A percentile compares a stretch with the other conserved stretches of the same genome.
Evolutionary conservation across 257 asterid species (phyloP).

Genomic region (Apocynum venetum): DNA sequence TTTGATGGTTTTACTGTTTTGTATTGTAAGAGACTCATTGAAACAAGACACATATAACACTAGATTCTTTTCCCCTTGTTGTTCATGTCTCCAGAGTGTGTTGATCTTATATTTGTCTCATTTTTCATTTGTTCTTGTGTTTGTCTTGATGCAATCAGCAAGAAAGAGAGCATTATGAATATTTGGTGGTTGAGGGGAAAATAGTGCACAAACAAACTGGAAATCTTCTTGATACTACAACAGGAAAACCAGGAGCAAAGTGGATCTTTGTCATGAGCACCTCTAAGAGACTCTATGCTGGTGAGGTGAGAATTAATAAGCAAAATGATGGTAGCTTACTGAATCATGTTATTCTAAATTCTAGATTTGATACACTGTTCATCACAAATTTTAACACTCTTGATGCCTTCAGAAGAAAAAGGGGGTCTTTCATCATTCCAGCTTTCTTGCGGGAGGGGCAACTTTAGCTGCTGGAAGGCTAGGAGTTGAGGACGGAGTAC

Average conservation of each 20-base stretch:
- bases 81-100: background rate
- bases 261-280: conserved; percentile 99
- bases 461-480: conserved; percentile 96
- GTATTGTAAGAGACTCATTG: background rate
- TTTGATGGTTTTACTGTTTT: background rate
- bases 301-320: conserved; percentile 48
- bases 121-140: background rate
- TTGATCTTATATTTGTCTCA: background rate
- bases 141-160: conserved; percentile 43
- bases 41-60: background rate
- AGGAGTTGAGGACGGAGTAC: conserved; percentile 59
- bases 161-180: conserved; percentile 79
- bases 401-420: conserved; percentile 66
- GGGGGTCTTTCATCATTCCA: conserved; percentile 91
- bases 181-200: conserved; percentile 53
- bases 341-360: conserved; percentile 16
- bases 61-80: background rate
- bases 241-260: conserved; percentile 47
- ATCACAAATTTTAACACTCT: conserved; percentile 4
- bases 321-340: conserved; percentile 6
- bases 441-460: conserved; percentile 96
- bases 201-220: conserved; percentile 49
- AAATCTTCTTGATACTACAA: conserved; percentile 53
- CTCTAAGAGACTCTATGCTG: conserved; percentile 63
- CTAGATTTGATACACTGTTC: conserved; percentile 1